Conservation (phyloP, 208 protist species). For the Angomonas ambiguus region DNA sequence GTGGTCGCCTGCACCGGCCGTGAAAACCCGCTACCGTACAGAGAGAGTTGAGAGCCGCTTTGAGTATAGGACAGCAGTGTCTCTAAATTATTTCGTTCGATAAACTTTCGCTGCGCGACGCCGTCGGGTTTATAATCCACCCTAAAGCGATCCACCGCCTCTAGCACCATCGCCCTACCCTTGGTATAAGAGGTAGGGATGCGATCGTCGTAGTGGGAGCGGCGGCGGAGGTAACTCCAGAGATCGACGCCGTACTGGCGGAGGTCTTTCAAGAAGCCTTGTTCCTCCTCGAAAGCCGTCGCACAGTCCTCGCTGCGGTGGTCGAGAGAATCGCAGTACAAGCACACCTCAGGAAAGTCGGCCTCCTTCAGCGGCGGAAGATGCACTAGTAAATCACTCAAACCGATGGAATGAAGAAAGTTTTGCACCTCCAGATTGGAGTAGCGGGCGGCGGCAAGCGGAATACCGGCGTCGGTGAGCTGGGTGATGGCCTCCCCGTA, state of each 20-base stretch:
- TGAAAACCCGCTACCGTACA: not conserved
- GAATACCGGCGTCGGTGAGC: constrained; percentile 63
- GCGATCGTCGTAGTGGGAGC: constrained; percentile 59
- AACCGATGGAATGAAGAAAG: constrained; percentile 75
- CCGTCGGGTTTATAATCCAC: constrained; percentile 74
- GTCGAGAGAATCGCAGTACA: constrained; percentile 79
- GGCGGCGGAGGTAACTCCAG: constrained; percentile 62
- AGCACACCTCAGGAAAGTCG: constrained; percentile 77
- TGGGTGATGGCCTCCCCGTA: constrained; percentile 62
- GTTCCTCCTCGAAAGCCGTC: constrained; percentile 41
- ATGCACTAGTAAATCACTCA: constrained; percentile 67
- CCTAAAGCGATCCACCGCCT: constrained; percentile 51
- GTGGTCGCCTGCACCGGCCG: not conserved
- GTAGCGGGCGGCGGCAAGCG: constrained; percentile 78
- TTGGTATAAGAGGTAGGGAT: constrained; percentile 58
- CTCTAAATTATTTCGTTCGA: constrained; percentile 39
- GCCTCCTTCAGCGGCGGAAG: constrained; percentile 50
- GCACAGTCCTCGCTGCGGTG: constrained; percentile 64
- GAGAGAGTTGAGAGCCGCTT: not conserved
- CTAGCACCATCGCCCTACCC: constrained; percentile 50
- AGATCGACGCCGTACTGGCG: constrained; percentile 53
- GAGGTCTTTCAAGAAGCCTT: constrained; percentile 65
- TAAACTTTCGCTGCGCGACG: constrained; percentile 56
- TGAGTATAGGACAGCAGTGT: not conserved
- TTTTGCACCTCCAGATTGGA: constrained; percentile 76